Conservation (phyloP, 768 basidiomycete species). For the Leucocoprinus birnbaumii region DNA sequence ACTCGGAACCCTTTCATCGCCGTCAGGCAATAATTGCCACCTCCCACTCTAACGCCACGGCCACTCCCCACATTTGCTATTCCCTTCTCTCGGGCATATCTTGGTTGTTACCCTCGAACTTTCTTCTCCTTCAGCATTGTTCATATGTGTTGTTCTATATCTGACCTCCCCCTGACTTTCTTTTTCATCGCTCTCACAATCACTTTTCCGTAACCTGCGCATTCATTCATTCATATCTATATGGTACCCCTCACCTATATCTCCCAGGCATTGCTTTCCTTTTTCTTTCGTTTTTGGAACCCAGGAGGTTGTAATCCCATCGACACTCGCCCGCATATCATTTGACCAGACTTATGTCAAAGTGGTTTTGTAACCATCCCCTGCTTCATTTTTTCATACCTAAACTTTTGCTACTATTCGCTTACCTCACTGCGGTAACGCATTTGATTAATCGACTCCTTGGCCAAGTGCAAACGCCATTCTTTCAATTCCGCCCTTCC, state of each 20-base stretch:
- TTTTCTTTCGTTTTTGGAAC: slow-evolving; percentile 26
- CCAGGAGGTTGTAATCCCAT: slow-evolving; percentile 40
- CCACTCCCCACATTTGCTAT: slow-evolving; percentile 16
- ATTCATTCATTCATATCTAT: slow-evolving; percentile 12
- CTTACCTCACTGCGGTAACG: not conserved
- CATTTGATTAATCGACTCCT: slow-evolving; percentile 6
- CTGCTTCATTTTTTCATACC: slow-evolving; percentile 11
- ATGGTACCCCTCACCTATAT: slow-evolving; percentile 20
- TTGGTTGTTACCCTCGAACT: slow-evolving; percentile 9
- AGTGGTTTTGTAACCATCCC: slow-evolving; percentile 17
- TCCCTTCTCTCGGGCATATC: slow-evolving; percentile 14
- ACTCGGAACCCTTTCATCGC: slow-evolving; percentile 1
- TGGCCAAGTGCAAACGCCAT: slow-evolving; percentile 3
- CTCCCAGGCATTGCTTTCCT: slow-evolving; percentile 26
- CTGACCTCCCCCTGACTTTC: slow-evolving; percentile 2
- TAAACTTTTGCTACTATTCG: not conserved
- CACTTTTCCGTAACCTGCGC: slow-evolving; percentile 1
- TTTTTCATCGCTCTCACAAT: not conserved
- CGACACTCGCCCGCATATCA: slow-evolving; percentile 33
- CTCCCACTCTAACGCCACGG: not conserved
- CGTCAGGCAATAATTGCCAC: too few relatives aligned
- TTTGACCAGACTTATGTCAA: slow-evolving; percentile 21
- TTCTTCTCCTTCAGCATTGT: slow-evolving; percentile 17
- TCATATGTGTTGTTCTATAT: slow-evolving; percentile 17
- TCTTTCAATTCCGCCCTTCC: not conserved